Evolutionary conservation across 495 filamentous ascomycete species (phyloP).

Genomic region (Xeromyces bisporus): DNA sequence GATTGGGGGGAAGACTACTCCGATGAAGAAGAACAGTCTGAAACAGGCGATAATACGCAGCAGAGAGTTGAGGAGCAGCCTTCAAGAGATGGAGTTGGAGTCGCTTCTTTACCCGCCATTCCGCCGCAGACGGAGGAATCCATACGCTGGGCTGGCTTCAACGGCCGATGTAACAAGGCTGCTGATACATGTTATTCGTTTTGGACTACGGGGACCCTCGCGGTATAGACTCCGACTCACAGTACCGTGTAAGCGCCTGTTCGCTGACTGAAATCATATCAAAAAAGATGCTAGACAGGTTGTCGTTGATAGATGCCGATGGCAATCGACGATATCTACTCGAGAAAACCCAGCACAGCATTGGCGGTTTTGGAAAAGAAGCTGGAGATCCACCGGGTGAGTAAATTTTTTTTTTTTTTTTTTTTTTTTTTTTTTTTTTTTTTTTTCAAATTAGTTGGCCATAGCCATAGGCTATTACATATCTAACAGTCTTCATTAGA

Average conservation of each 20-base stretch:
- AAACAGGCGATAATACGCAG: slow-evolving; percentile 2
- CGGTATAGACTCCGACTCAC: slow-evolving; percentile 21
- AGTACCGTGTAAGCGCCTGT: neutral
- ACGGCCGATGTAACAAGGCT: slow-evolving; percentile 74
- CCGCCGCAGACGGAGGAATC: slow-evolving; percentile 12
- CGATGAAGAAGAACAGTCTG: slow-evolving; percentile 27
- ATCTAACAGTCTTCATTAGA: slow-evolving; percentile 27
- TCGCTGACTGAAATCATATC: slow-evolving; percentile 6
- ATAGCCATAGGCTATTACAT: too few species aligned
- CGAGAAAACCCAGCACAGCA: slow-evolving; percentile 73
- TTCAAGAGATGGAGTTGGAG: slow-evolving; percentile 12
- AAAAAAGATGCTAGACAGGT: slow-evolving; percentile 47
- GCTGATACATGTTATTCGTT: slow-evolving; percentile 91
- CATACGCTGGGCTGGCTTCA: slow-evolving; percentile 51
- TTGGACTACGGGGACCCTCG: slow-evolving; percentile 65
- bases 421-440: too few species aligned
- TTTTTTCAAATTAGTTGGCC: too few species aligned
- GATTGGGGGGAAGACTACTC: slow-evolving; percentile 30
- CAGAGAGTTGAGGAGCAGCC: slow-evolving; percentile 4
- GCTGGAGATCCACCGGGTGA: slow-evolving; percentile 59
- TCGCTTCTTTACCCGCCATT: slow-evolving; percentile 21
- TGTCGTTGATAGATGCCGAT: slow-evolving; percentile 39
- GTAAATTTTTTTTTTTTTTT: too few species aligned
- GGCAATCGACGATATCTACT: slow-evolving; percentile 62
- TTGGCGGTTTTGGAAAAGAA: slow-evolving; percentile 80